Conservation (phyloP, 257 asterid species). For the Przewalskia tangutica region DNA sequence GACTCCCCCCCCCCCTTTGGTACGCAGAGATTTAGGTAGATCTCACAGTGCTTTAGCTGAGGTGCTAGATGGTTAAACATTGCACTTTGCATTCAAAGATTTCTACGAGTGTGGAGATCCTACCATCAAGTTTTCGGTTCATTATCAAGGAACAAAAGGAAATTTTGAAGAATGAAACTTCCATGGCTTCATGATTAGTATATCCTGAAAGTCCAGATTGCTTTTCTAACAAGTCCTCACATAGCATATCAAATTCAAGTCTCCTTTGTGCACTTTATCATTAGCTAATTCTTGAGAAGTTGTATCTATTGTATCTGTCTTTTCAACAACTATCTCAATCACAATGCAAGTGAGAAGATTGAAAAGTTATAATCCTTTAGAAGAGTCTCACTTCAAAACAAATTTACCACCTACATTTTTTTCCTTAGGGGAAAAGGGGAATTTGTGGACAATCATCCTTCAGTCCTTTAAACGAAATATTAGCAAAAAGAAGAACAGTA, state of each 20-base stretch:
- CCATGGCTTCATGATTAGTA: not conserved
- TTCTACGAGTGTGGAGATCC: not conserved
- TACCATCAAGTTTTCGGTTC: not conserved
- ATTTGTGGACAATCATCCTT: not conserved
- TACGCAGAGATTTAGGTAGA: not conserved
- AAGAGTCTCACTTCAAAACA: not conserved
- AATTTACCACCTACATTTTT: not conserved
- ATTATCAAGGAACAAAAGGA: not conserved
- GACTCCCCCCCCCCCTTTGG: not conserved
- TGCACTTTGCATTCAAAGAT: not conserved
- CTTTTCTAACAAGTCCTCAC: not conserved
- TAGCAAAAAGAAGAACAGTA: not conserved
- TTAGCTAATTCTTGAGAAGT: constrained; percentile 2
- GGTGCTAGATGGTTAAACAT: not conserved
- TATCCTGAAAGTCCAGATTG: not conserved
- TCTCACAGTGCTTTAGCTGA: not conserved
- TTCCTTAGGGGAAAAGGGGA: not conserved
- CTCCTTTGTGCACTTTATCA: not conserved
- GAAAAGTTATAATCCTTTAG: not conserved
- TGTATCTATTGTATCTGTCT: not conserved
- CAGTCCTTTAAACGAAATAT: not conserved
- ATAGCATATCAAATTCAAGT: not conserved
- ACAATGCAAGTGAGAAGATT: not conserved
- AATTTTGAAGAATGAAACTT: not conserved
- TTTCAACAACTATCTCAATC: not conserved